Percentiles rank a stretch among this genome's conserved stretches.
Conservation (phyloP, 2,329 filamentous ascomycete genomes). For the Orbilia brochopaga region DNA sequence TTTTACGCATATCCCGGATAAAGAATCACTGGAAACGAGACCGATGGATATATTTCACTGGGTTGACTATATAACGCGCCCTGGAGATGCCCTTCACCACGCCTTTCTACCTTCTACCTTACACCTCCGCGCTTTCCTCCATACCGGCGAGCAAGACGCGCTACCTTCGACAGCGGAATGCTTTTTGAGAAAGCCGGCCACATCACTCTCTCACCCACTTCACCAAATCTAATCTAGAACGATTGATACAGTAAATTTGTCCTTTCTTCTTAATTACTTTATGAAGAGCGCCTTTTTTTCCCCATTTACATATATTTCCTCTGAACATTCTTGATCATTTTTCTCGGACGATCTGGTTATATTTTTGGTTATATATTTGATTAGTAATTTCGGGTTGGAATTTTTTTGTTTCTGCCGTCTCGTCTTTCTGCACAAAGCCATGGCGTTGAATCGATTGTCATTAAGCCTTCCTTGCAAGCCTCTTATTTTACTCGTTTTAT, state of each 20-base stretch:
- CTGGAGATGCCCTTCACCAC: slow-evolving; percentile 1
- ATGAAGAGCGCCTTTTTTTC: slow-evolving; percentile 31
- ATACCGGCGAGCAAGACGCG: slow-evolving; percentile 17
- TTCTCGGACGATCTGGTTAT: not conserved
- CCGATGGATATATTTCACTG: slow-evolving; percentile 27
- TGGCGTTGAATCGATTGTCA: slow-evolving; percentile 13
- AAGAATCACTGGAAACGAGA: slow-evolving; percentile 25
- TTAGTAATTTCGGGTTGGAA: slow-evolving; percentile 8
- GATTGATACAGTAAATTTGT: slow-evolving; percentile 17
- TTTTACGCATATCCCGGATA: slow-evolving; percentile 24
- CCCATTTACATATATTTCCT: not conserved
- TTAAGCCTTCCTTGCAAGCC: not conserved
- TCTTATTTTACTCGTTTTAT: slow-evolving; percentile 12
- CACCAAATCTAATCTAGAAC: slow-evolving; percentile 1
- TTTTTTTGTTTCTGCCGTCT: slow-evolving; percentile 1
- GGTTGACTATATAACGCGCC: not conserved
- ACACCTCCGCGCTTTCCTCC: slow-evolving; percentile 12
- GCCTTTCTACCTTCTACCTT: slow-evolving; percentile 8
- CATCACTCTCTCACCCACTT: slow-evolving; percentile 32
- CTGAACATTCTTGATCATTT: not conserved
- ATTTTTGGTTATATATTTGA: not conserved
- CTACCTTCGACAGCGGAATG: slow-evolving; percentile 39
- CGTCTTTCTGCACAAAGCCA: slow-evolving; percentile 9
- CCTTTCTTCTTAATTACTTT: slow-evolving; percentile 11
- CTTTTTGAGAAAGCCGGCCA: slow-evolving; percentile 49